phyloP scores from a whole-genome alignment of 2,329 filamentous ascomycete genomes.

The Fulvia fulva region DNA sequence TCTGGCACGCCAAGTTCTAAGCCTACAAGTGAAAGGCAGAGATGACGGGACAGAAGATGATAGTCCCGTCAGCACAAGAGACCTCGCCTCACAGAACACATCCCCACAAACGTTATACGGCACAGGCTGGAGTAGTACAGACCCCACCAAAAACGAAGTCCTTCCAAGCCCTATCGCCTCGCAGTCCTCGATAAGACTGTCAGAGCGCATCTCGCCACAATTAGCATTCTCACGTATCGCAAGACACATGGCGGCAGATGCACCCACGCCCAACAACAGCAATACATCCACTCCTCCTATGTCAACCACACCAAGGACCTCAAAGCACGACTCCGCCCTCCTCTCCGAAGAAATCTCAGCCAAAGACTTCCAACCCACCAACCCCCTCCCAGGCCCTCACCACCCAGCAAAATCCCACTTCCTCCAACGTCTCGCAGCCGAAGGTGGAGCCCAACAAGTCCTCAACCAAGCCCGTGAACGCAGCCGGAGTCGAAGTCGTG shows the following conservation, averaged over 20 bases:
- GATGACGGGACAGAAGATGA: neutral
- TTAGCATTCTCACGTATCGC: neutral
- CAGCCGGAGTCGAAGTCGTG: neutral
- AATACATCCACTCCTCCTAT: neutral
- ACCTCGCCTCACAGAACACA: neutral
- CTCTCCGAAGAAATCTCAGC: neutral
- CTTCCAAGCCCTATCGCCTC: neutral
- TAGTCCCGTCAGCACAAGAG: neutral
- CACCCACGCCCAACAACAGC: neutral
- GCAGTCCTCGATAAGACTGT: neutral
- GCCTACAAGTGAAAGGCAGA: neutral
- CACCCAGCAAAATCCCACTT: neutral
- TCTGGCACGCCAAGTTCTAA: neutral
- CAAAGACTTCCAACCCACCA: neutral
- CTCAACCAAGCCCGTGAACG: neutral
- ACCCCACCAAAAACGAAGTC: neutral
- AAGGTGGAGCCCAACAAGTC: neutral
- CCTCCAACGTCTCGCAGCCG: neutral
- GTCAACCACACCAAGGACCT: neutral
- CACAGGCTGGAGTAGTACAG: neutral
- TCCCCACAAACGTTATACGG: neutral
- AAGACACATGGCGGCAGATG: neutral
- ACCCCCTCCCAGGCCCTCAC: neutral
- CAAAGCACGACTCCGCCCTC: neutral
- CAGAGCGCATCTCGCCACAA: neutral